Base-by-base conservation (phyloP, 2,329 filamentous ascomycete genomes). In the Metarhizium rileyi region DNA sequence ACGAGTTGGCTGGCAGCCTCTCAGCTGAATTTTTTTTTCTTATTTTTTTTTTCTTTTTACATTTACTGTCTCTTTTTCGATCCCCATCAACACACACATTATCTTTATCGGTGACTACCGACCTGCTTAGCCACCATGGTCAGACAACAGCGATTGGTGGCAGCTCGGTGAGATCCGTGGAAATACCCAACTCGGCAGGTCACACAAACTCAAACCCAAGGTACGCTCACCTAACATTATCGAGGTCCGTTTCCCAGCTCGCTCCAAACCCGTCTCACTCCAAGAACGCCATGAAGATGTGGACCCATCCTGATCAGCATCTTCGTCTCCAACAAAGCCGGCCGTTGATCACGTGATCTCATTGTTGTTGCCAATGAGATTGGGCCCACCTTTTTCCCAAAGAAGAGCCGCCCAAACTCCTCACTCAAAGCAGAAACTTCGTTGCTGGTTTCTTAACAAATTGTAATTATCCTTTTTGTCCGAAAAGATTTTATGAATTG, bases 361-460 rank as follows among this genome's bases (percentile, higher is more conserved):
- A n/a, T 20, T 18, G 26, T 2, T n/a, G 14, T 8, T 20, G 44
- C 45, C 36, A 44, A 30, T 22, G 10, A 23, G 33, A 9, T n/a
- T n/a, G 3, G 46, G 14, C 46, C 56, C 56, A 55, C 55, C 57
- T 55, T 56, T 56, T 43, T 45, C 47, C 46, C 22, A 20, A 47
- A 36, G 40, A 30, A 51, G 50, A 54, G 52, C 52, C n/a, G n/a
- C 50, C 56, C 56, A 51, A 58, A 57, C 55, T 57, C 55, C 56
- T 57, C 56, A 53, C 50, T 57, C 56, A 52, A 50, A 49, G 22
- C 40, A 23, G 47, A 52, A 51, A 44, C 33, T 49, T 49, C 22
- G 40, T n/a, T 8, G 7, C 30, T 22, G 23, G 20, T 41, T 41
- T 12, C 16, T 20, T 14, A 23, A 16, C 22, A 46, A 33, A 46